Base-by-base conservation (phyloP, 2,329 filamentous ascomycete species). In the Alternaria conjuncta region DNA sequence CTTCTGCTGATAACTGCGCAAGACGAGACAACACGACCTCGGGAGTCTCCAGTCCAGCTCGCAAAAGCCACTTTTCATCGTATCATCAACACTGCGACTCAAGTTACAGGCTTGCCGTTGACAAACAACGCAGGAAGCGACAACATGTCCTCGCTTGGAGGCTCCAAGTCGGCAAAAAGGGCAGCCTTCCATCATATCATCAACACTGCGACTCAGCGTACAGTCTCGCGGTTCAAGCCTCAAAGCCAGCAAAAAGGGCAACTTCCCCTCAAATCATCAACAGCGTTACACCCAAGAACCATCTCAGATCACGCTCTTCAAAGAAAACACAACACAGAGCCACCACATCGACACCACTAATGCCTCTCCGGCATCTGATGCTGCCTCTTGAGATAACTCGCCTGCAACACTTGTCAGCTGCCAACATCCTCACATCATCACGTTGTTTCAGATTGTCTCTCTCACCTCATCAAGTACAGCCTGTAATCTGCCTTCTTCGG, bases 401-500 rank as follows among this genome's bases (percentile, higher is more conserved):
- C 68, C 76, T 78, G 55, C 41, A 21, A 43, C 41, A 28, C 45
- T 49, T 4, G 28, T 20, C 21, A 9, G 23, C 6, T n/a, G 32
- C 9, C 28, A 18, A 32, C 11, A 5, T 28, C 18, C 6, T 30
- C 26, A 20, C 12, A 32, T 50, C 9, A 46, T 23, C 21, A 21
- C 20, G 13, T 25, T 12, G 23, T 25, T 10, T 15, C 43, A 28
- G 54, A 18, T 23, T 4, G 23, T 28, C 15, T 55, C 73, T 32
- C 68, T 72, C 47, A 74, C 81, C 73, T 84, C 81, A 69, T 83
- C 81, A 49, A 84, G 71, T 46, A 73, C 76, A 66, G 66, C 76
- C 54, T 80, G 78, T 62, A 83, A 55, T 41, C 76, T 78, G 11
- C 78, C 76, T 69, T 84, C 81, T 70, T 82, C 81, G 43, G 74